A percentile compares a stretch with the other conserved stretches of the same genome.
Conservation (phyloP, 163 green algal genomes). For the Coccomyxa subellipsoidea region DNA sequence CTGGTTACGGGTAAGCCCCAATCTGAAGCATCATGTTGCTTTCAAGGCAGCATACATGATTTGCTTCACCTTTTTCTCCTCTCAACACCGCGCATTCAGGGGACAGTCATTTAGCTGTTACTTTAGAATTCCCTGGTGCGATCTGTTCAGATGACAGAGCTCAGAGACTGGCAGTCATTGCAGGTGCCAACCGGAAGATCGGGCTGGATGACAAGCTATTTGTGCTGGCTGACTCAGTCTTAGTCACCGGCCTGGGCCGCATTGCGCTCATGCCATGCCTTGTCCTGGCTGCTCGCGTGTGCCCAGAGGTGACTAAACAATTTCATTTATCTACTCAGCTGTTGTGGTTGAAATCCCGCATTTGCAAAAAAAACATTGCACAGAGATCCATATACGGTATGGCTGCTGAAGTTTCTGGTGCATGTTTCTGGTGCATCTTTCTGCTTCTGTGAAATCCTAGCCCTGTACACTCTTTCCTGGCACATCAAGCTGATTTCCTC, state of each 20-base stretch:
- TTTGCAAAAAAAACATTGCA: neutral
- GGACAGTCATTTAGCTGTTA: too few species aligned
- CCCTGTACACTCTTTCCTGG: too few species aligned
- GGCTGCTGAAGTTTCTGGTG: too few species aligned
- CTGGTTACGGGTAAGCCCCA: constrained; percentile 15
- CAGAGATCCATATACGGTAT: too few species aligned
- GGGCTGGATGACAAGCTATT: constrained; percentile 82
- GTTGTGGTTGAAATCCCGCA: neutral
- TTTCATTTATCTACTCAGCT: neutral
- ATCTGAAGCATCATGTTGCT: too few species aligned
- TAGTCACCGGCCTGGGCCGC: constrained; percentile 70
- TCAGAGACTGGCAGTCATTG: neutral
- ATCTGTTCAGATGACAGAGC: neutral
- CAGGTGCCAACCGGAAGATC: constrained; percentile 57
- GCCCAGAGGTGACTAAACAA: constrained; percentile 14
- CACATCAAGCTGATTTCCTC: too few species aligned
- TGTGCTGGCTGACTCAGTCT: constrained; percentile 73
- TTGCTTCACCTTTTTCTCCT: too few species aligned
- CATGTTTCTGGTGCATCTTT: too few species aligned
- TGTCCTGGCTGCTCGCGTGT: constrained; percentile 23
- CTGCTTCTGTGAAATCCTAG: too few species aligned
- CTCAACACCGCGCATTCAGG: too few species aligned
- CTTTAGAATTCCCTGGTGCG: too few species aligned
- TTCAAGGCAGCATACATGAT: too few species aligned
- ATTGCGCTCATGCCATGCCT: constrained; percentile 26